phyloP scores from a whole-genome alignment of 345 rosid species.

The Dimocarpus longan region DNA sequence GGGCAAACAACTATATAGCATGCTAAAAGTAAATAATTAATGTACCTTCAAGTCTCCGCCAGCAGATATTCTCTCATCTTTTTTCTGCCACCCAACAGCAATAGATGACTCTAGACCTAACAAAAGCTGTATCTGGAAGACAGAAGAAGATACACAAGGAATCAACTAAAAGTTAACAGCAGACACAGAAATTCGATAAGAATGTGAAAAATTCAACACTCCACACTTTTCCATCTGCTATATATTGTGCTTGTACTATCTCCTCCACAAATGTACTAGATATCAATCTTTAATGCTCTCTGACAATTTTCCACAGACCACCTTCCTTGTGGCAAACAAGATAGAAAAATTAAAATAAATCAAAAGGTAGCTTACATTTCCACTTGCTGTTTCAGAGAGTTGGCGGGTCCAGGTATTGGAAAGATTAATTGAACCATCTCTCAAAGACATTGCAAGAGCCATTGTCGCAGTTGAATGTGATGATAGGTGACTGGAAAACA shows the following conservation, averaged over 20 bases:
- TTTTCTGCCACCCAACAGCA: constrained; percentile 83
- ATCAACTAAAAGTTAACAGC: constrained; percentile 20
- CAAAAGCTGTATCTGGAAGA: constrained; percentile 69
- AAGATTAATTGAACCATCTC: constrained; percentile 91
- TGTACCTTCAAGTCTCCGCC: constrained; percentile 74
- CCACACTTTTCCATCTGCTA: constrained; percentile 9
- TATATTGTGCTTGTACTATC: background rate
- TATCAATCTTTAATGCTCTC: constrained; percentile 3
- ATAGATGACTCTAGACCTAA: constrained; percentile 79
- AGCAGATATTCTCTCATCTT: constrained; percentile 77
- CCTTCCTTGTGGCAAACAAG: background rate
- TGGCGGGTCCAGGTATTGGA: constrained; percentile 90
- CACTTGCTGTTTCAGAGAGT: constrained; percentile 80
- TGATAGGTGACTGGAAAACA: constrained; percentile 63
- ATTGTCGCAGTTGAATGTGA: constrained; percentile 80
- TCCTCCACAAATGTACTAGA: background rate
- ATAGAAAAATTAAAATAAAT: constrained; percentile 2
- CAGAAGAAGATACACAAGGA: constrained; percentile 11
- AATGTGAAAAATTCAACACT: constrained; percentile 2
- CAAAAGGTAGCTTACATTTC: constrained; percentile 62
- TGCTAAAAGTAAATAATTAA: constrained; percentile 6
- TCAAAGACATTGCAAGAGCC: constrained; percentile 73
- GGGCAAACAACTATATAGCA: background rate
- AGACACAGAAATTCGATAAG: constrained; percentile 1
- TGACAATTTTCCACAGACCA: background rate